Evolutionary conservation across 352 stramenopile species (phyloP), one percentile per base, ranked within the genome.

Genomic region (Pythium aristosporum): DNA sequence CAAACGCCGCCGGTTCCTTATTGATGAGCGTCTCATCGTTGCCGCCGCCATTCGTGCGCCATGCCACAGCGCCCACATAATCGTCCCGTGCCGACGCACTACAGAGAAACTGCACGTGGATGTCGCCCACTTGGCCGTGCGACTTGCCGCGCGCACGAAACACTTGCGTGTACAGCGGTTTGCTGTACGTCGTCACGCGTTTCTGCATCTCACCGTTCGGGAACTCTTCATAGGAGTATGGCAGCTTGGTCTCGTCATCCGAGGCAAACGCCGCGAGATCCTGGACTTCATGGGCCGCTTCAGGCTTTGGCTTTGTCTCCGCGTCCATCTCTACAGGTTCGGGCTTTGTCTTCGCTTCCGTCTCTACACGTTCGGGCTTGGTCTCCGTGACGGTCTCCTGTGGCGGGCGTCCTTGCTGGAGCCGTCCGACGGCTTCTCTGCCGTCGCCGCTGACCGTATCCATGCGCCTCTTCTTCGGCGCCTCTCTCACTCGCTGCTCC

Each of bases 81-180:
- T 87, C 77, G 36, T 89, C 80, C n/a, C 55, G 67, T 10, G 62
- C 55, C 0, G 54, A 76, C 11, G 77, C 65, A 37, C 69, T 80
- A 71, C 86, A 94, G 20, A 90, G 77, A 46, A 90, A 94, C 46
- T 94, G 86, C 61, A 94, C 72, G 2, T 73, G 65, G 32, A 91
- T 65, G 7, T 70, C 49, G 4, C 72, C 48, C 7, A 74, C 48
- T 7, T 70, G 66, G 1, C 30, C 49, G 18, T 55, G 44, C 2
- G 44, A 28, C 18, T 39, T n/a, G 9, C 9, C 59, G 6, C 8
- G 42, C 54, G 42, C 23, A 8, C 21, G 37, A 53, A 84, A 92
- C 1, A 64, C 62, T 53, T 94, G 85, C 30, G 85, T 94, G 71
- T 87, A 92, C 52, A 94, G 54, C 25, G 71, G 65, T 44, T 81